A percentile compares a stretch with the other conserved stretches of the same genome.
phyloP scores from a whole-genome alignment of 2,329 filamentous ascomycete genomes.

The Colletotrichum phormii region DNA sequence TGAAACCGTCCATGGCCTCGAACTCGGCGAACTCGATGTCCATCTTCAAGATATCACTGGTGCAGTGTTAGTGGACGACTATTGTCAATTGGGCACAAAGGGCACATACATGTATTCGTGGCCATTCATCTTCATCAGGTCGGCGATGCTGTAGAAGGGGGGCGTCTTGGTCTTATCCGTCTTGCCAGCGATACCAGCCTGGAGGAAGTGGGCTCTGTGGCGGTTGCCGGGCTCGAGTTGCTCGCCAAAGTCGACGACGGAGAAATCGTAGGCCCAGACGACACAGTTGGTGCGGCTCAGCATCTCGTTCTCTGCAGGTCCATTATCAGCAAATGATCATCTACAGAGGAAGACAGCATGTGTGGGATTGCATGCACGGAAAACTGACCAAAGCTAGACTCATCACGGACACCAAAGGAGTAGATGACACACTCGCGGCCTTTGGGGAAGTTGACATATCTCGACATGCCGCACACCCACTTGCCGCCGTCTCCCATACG shows the following conservation, averaged over 20 bases:
- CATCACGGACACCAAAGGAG: conserved; percentile 51
- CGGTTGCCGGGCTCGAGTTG: conserved; percentile 41
- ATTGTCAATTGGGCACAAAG: neutral
- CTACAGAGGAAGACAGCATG: neutral
- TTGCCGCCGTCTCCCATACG: conserved; percentile 55
- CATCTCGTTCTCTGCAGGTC: conserved; percentile 47
- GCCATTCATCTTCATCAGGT: conserved; percentile 51
- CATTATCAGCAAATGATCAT: neutral
- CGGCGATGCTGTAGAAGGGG: conserved; percentile 48
- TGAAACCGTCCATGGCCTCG: conserved; percentile 43
- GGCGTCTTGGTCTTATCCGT: conserved; percentile 42
- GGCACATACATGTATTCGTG: conserved; percentile 48
- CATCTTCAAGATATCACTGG: conserved; percentile 53
- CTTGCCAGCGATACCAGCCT: conserved; percentile 45
- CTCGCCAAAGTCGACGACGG: conserved; percentile 46
- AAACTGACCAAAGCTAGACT: conserved; percentile 49
- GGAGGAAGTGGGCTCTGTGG: conserved; percentile 46
- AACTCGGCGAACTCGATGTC: conserved; percentile 53
- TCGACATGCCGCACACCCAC: conserved; percentile 54
- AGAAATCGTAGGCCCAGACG: conserved; percentile 54
- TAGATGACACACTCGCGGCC: conserved; percentile 48
- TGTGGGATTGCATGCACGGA: too few species aligned
- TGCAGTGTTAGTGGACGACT: conserved; percentile 7
- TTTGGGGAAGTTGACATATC: conserved; percentile 44
- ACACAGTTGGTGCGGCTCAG: conserved; percentile 50